A percentile compares a stretch with the other conserved stretches of the same genome.
These are phyloP conservation scores for Micractinium sp. DNA, from an alignment of 139 green algal species.

Conservation along the genomic window DNA sequence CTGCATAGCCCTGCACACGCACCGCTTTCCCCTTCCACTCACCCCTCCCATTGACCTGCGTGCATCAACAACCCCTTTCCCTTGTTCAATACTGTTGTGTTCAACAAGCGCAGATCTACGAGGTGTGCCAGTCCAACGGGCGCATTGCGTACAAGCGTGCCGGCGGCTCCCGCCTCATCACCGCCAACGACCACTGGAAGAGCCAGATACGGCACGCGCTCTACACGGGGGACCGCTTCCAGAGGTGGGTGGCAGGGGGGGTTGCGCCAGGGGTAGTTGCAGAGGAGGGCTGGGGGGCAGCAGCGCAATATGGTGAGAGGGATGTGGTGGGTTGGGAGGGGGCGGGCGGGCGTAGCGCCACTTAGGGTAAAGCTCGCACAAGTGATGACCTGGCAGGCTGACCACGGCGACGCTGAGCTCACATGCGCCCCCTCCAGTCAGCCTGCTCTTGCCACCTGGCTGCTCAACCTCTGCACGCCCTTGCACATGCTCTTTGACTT, in stretches of 20 bases:
- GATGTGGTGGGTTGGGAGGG: too few relatives aligned
- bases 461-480: background rate
- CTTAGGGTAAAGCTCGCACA: too few relatives aligned
- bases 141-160: conserved; percentile 69
- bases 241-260: conserved; percentile 34
- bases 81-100: too few relatives aligned
- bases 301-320: too few relatives aligned
- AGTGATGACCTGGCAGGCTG: too few relatives aligned
- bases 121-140: conserved; percentile 52
- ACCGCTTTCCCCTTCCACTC: background rate
- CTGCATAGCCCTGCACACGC: background rate
- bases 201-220: conserved; percentile 70
- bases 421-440: too few relatives aligned
- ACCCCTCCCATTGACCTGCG: background rate
- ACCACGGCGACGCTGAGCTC: too few relatives aligned
- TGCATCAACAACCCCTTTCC: background rate
- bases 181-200: conserved; percentile 75
- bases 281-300: too few relatives aligned
- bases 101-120: conserved; percentile 52
- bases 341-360: too few relatives aligned
- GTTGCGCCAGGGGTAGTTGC: too few relatives aligned
- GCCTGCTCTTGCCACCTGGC: too few relatives aligned
- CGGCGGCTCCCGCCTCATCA: conserved; percentile 68
- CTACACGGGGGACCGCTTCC: conserved; percentile 65
- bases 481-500: background rate